Conservation (phyloP, 345 rosid genomes). For the Gynandropsis gynandra region DNA sequence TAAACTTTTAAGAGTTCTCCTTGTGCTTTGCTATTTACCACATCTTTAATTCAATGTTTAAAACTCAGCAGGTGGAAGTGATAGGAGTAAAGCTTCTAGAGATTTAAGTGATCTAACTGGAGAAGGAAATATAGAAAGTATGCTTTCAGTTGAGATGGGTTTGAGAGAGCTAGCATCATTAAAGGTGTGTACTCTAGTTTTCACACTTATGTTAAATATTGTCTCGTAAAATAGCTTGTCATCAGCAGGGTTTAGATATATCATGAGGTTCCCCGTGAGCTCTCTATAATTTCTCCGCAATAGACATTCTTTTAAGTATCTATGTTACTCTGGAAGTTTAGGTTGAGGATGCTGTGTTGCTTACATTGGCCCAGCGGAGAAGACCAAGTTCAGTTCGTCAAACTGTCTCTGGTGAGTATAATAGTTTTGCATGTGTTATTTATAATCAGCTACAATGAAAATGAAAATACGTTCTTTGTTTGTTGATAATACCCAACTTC, state of each 20-base stretch:
- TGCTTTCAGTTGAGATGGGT: slow-evolving; percentile 99
- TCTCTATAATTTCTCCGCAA: not conserved
- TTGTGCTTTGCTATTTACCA: slow-evolving; percentile 1
- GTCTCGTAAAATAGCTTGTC: not conserved
- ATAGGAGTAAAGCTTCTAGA: slow-evolving; percentile 43
- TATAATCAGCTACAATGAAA: slow-evolving; percentile 4
- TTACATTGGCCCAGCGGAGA: slow-evolving; percentile 56
- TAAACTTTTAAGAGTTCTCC: not conserved
- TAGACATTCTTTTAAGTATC: not conserved
- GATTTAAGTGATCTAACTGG: slow-evolving; percentile 73
- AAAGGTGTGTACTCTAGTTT: slow-evolving; percentile 45
- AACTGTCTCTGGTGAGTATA: slow-evolving; percentile 38
- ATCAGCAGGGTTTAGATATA: not conserved
- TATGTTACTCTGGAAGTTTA: slow-evolving; percentile 14
- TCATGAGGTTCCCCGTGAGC: not conserved
- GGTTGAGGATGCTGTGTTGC: slow-evolving; percentile 90
- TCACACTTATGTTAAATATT: not conserved
- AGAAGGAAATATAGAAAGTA: slow-evolving; percentile 98
- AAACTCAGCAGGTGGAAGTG: slow-evolving; percentile 41
- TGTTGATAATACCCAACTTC: not conserved
- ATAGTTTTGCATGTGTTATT: not conserved
- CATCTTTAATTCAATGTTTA: slow-evolving; percentile 7
- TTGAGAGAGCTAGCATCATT: slow-evolving; percentile 81
- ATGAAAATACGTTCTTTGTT: not conserved
- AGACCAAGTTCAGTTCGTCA: slow-evolving; percentile 48